Percentiles rank a stretch among this genome's conserved stretches.
phyloP scores from a whole-genome alignment of 352 stramenopile genomes.

The Phytopythium ostracodes region DNA sequence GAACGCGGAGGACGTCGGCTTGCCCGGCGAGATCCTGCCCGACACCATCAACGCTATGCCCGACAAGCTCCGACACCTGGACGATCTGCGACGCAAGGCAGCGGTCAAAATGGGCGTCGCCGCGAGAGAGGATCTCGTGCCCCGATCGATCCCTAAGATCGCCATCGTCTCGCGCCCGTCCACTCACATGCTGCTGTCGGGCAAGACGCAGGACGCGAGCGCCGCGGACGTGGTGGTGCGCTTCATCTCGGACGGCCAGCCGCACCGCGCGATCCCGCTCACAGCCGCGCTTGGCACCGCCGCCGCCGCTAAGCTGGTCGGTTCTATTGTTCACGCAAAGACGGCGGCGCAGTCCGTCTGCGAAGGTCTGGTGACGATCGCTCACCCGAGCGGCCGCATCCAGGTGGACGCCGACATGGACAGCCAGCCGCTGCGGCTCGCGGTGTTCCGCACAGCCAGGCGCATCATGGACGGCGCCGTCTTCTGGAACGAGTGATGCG shows the following conservation, averaged over 20 bases:
- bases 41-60: background rate
- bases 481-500: constrained; percentile 4
- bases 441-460: constrained; percentile 3
- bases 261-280: constrained; percentile 4
- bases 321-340: background rate
- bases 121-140: background rate
- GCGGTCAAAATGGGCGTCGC: constrained; percentile 5
- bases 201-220: constrained; percentile 2
- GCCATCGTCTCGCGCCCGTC: constrained; percentile 3
- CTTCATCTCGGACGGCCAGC: constrained; percentile 8
- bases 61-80: constrained; percentile 1
- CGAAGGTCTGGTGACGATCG: constrained; percentile 3
- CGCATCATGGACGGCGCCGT: constrained; percentile 8
- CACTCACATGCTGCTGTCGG: constrained; percentile 5
- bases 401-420: constrained; percentile 6
- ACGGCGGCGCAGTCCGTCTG: background rate
- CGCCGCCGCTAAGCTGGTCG: background rate
- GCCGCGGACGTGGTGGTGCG: background rate
- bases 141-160: constrained; percentile 5
- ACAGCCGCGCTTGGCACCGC: constrained; percentile 1
- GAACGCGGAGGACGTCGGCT: background rate
- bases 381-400: constrained; percentile 5
- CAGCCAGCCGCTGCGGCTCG: background rate
- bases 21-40: constrained; percentile 3
- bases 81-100: background rate